Evolutionary conservation across 2,329 filamentous ascomycete species (phyloP), one percentile per base, ranked within the genome.

Genomic region (Dendryphion nanum): DNA sequence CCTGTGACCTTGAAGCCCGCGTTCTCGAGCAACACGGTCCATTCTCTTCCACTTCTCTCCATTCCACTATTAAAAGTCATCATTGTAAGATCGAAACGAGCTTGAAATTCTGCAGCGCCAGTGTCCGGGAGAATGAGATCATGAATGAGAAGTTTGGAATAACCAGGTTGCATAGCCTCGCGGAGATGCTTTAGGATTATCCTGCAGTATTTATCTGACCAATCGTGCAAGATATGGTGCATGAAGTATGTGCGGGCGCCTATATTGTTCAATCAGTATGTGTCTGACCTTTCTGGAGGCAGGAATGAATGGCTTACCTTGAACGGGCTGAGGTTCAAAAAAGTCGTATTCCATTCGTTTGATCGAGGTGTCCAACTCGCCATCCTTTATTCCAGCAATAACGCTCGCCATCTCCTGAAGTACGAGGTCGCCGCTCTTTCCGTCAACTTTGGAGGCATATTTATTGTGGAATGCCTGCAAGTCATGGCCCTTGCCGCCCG

Each of bases 171-270:
- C 48, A 57, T 48, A 6, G 50, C 45, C 10, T 38, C 23, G 1
- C 35, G 26, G 3, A 57, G 30, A 4, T 34, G 8, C 30, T 29
- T 17, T 1, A 55, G 33, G n/a, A 59, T 55, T 7, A 35, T 14
- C 14, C 29, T n/a, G 26, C 43, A 48, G 19, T 48, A 39, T 13
- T 45, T 28, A 32, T 57, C 51, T 6, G 49, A 31, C 50, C 51
- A 55, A 26, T 59, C 50, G 33, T 59, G 55, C 4, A 58, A 41
- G 30, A 52, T 45, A 18, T 44, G 42, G 13, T 46, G 47, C 13
- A 58, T 29, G 29, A 47, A 49, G 35, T 57, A 59, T 1, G 37
- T 43, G 2, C 43, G 31, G 7, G 55, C 55, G 4, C 44, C 46
- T 44, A 13, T 24, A n/a, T 26, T 26, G n/a, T 26, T 8, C 8